These are phyloP conservation scores for Scedosporium boydii DNA, from an alignment of 2,329 filamentous ascomycete species.

Conservation along the genomic window DNA sequence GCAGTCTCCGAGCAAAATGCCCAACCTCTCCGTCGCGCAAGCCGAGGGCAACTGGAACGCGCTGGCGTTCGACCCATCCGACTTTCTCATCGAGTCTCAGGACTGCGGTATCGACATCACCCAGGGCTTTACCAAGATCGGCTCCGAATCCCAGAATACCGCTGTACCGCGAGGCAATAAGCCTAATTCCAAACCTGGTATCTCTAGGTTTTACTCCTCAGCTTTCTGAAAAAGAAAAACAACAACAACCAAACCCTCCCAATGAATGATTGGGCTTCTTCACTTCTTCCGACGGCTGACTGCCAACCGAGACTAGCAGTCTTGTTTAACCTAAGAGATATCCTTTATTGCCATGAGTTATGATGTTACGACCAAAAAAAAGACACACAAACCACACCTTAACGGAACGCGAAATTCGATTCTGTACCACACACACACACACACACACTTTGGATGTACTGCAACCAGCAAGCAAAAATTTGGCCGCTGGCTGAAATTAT, in stretches of 20 bases:
- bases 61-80: conserved; percentile 24
- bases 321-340: background rate
- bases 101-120: conserved; percentile 61
- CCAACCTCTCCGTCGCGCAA: conserved; percentile 21
- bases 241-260: background rate
- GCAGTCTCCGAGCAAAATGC: conserved; percentile 43
- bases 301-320: background rate
- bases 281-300: background rate
- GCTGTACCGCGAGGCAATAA: conserved; percentile 14
- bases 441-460: background rate
- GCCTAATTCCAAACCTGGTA: conserved; percentile 22
- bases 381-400: background rate
- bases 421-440: background rate
- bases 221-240: background rate
- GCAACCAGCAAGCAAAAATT: background rate
- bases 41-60: conserved; percentile 29
- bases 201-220: conserved; percentile 9
- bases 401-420: background rate
- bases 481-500: background rate
- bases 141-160: conserved; percentile 25
- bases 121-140: conserved; percentile 69
- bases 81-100: conserved; percentile 36
- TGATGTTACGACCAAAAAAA: conserved; percentile 12
- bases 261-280: background rate
- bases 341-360: conserved; percentile 10